Base-by-base conservation (phyloP, 169 alveolate genomes). In the Plasmodium vivax region DNA sequence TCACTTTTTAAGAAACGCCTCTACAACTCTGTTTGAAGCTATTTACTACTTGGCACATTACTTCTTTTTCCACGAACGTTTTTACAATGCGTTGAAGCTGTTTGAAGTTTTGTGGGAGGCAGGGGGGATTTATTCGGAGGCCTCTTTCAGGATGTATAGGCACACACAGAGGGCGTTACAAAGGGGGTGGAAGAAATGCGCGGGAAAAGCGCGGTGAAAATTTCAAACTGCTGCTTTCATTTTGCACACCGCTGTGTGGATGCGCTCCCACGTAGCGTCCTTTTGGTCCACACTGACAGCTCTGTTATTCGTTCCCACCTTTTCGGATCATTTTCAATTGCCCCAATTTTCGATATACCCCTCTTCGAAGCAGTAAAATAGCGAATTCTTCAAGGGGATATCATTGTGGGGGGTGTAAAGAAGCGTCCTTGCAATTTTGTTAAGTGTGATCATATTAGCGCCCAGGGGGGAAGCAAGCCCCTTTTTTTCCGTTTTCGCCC, bases 71-170 rank as follows among this genome's bases (percentile, higher is more conserved):
- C 30, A 85, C 62, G 62, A 75, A 85, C 14, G 38, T 51, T 74
- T 85, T 32, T 19, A 85, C 36, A 74, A 74, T 34, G 41, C 93
- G 38, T 16, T 75, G 3, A 85, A 34, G 56, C 32, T 85, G 45
- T 85, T 74, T 74, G 43, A 85, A 85, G 62, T 85, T 51, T 54
- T 85, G 58, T 85, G 93, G 93, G 82, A 85, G 34, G 85, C 73
- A 75, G 85, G 79, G 43, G 83, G 93, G 38, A 16, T 56, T 4
- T 73, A 72, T 58, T 84, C 93, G 79, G 73, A 73, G 43, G 30
- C 19, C 51, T 84, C 82, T 2, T 84, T 84, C 62, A 62, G 41
- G 45, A 41, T 54, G 71, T 84, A 62, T 32, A 84, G 82, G 71
- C n/a, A 84, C 56, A 19, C 19, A 19, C 19, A 84, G 19, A 43